Base-by-base conservation (phyloP, 2,329 filamentous ascomycete genomes). In the Arthrobotrys sinensis region DNA sequence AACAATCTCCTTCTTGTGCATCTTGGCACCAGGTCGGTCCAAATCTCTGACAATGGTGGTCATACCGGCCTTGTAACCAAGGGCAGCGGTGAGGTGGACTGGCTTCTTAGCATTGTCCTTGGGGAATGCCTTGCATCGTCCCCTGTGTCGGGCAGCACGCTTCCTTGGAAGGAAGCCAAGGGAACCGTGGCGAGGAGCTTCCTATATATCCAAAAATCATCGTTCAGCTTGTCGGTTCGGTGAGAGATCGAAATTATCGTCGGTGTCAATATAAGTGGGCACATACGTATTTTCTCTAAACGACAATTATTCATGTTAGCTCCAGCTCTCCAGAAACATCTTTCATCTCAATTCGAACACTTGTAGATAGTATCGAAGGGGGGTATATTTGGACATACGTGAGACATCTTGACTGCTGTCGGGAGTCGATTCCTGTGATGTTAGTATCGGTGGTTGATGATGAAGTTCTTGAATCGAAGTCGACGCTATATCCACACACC, bases 31-130 rank as follows among this genome's bases (percentile, higher is more conserved):
- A 83, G 96, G 96, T 88, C 96, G 93, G 91, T 99, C 96, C 87
- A 98, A 91, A 88, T 97, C 95, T 88, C 96, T 95, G 86, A 99
- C 96, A 87, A 98, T 96, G 85, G 96, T 99, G 87, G 94, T 97
- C 96, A 99, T 99, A 87, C 96, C 96, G 86, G 96, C 96, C 93
- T 99, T 99, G 92, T 99, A 99, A 87, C 96, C 96, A 91, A 98
- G 94, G 85, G 93, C 88, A 85, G 96, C 96, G 82, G 96, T 99
- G 85, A 99, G 91, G 90, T 99, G 96, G 87, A 97, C 93, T 85
- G 94, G 93, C 92, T 98, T 97, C 93, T 98, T 98, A 85, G 94
- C 89, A 90, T 99, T 94, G 93, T 99, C 96, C 92, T 98, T 98
- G 86, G 96, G 96, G 91, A 99, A 99, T 88, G 81, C 80, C 80